Base-by-base conservation (phyloP, 805 yeast genomes). In the Suhomyces emberorum region DNA sequence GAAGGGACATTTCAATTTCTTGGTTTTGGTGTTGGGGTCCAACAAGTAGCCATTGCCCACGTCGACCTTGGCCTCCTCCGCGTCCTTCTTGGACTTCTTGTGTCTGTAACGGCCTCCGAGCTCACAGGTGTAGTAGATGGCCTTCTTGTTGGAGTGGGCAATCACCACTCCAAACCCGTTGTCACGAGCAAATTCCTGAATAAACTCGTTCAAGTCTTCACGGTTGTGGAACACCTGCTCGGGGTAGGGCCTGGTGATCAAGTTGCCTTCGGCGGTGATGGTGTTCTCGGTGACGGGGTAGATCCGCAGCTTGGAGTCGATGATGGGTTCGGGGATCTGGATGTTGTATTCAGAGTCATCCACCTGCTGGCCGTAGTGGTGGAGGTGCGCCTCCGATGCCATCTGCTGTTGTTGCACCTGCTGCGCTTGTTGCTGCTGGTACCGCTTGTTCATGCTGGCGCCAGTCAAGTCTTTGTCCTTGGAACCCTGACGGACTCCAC, bases 121-220 rank as follows among this genome's bases (percentile, higher is more conserved):
- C 51, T 75, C 79, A 52, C 81, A 76, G 7, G 79, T 76, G 52
- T 73, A 76, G 53, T 76, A 76, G 41, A 76, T 76, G 23, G 80
- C 80, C 52, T 76, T 76, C 42, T 65, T 69, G 52, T 76, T 76
- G 23, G 78, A 73, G 55, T 76, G 79, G 18, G 79, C 77, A 52
- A 76, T 75, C 15, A 76, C 80, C 31, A 75, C 76, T 4, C 79
- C 79, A 57, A 76, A 75, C 33, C 77, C 79, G 48, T 76, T 73
- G 47, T 72, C 77, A 31, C 76, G 61, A 15, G 79, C 79, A 59
- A 74, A 76, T 40, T 74, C 79, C 35, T 67, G 67, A 34, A 76
- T 75, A 44, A 73, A 76, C 36, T 73, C 76, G 43, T 74, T 74
- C 45, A 76, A 60, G 32, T 70, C 76, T 17, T 69, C 70, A 18